Evolutionary conservation across 768 basidiomycete species (phyloP).

Genomic region (Mrakia gelida): DNA sequence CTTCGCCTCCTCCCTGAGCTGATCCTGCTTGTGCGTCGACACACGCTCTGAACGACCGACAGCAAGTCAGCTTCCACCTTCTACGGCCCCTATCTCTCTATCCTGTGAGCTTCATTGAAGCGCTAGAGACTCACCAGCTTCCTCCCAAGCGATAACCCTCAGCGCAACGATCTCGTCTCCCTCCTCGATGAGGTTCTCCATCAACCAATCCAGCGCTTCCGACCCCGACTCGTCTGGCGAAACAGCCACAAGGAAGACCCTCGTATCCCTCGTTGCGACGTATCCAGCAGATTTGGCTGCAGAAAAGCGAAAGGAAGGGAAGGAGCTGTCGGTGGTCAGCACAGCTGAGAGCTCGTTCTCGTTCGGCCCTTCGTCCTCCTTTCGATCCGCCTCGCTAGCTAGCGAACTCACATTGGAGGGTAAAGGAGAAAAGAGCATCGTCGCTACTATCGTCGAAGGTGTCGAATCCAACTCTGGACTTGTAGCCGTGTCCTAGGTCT

Average conservation of each 20-base stretch:
- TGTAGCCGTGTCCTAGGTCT: slow-evolving; percentile 18
- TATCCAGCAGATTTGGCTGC: slow-evolving; percentile 60
- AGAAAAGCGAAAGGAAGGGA: background rate
- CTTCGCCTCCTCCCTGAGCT: slow-evolving; percentile 72
- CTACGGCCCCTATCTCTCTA: no score
- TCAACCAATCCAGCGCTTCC: slow-evolving; percentile 87
- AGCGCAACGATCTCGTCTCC: slow-evolving; percentile 91
- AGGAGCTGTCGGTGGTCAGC: slow-evolving; percentile 17
- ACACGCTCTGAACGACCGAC: slow-evolving; percentile 17
- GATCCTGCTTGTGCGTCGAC: slow-evolving; percentile 38
- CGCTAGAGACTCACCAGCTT: slow-evolving; percentile 56
- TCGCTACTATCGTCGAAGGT: slow-evolving; percentile 30
- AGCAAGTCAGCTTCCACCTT: background rate
- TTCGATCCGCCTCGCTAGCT: background rate
- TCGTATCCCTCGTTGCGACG: slow-evolving; percentile 64
- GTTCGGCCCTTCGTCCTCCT: no score
- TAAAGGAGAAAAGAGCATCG: slow-evolving; percentile 32
- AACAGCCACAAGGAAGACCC: slow-evolving; percentile 84
- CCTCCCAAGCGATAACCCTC: slow-evolving; percentile 82
- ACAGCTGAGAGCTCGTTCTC: slow-evolving; percentile 3
- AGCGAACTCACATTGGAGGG: slow-evolving; percentile 25
- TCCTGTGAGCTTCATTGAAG: no score
- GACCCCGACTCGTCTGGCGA: slow-evolving; percentile 81
- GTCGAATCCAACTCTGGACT: slow-evolving; percentile 27
- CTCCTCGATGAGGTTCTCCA: slow-evolving; percentile 65